Evolutionary conservation across 1,284 basidiomycete genomes (phyloP).

Genomic region (Abortiporus biennis): DNA sequence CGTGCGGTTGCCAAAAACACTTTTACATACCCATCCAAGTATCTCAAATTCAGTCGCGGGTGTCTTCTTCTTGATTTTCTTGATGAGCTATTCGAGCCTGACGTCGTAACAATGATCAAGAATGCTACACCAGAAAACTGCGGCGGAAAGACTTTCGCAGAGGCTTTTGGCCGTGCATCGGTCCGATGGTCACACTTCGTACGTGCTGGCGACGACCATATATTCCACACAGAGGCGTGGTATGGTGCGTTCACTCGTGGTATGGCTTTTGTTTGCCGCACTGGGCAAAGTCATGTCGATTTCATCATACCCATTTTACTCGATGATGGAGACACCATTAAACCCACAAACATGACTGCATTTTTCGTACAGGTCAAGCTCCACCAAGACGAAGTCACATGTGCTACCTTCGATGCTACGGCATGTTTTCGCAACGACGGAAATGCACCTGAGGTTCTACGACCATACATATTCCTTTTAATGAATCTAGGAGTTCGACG

Average conservation of each 20-base stretch:
- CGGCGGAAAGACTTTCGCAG: neutral
- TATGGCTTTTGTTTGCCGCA: constrained; percentile 3
- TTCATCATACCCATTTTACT: constrained; percentile 8
- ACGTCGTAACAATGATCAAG: neutral
- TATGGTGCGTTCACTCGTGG: constrained; percentile 7
- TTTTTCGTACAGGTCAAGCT: constrained; percentile 9
- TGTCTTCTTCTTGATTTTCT: constrained; percentile 5
- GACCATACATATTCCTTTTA: constrained; percentile 8
- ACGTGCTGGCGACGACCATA: constrained; percentile 1
- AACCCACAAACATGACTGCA: constrained; percentile 1
- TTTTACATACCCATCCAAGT: neutral
- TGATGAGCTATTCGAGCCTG: constrained; percentile 1
- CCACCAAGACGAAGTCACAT: neutral
- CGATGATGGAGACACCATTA: neutral
- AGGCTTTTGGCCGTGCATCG: constrained; percentile 7
- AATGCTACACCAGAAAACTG: constrained; percentile 2
- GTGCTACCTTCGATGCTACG: neutral
- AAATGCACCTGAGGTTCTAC: neutral
- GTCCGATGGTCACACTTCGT: constrained; percentile 11
- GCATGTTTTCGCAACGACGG: neutral
- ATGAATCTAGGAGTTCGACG: constrained; percentile 8
- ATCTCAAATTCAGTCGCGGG: neutral
- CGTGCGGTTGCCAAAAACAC: neutral
- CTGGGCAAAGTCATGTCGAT: constrained; percentile 5
- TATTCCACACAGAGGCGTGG: neutral